These are phyloP conservation scores for Leccinum sublutescens DNA, from an alignment of 768 basidiomycete species.

Conservation along the genomic window DNA sequence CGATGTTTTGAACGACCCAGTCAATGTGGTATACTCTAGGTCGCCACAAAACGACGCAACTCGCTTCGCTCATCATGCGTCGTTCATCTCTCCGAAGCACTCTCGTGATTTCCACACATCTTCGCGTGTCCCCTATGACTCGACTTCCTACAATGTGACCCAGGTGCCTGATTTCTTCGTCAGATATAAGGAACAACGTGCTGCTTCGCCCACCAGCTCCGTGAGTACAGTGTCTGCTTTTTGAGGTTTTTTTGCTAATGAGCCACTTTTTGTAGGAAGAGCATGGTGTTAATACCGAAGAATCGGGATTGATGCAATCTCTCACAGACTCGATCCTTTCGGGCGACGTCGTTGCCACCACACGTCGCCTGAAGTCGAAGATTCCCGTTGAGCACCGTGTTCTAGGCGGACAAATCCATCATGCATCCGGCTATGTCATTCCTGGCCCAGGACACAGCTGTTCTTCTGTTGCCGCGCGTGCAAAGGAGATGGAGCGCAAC, in stretches of 20 bases:
- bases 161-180: slow-evolving; percentile 30
- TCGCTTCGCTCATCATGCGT: background rate
- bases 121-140: slow-evolving; percentile 11
- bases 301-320: slow-evolving; percentile 22
- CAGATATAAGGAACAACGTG: slow-evolving; percentile 25
- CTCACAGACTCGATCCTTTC: slow-evolving; percentile 20
- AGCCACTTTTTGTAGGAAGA: background rate
- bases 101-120: slow-evolving; percentile 28
- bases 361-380: slow-evolving; percentile 30
- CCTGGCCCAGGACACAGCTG: slow-evolving; percentile 31
- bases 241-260: background rate
- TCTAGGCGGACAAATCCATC: slow-evolving; percentile 17
- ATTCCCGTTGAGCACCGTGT: slow-evolving; percentile 27
- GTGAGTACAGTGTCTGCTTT: slow-evolving; percentile 3
- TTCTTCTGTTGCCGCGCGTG: slow-evolving; percentile 23
- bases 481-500: slow-evolving; percentile 26
- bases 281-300: slow-evolving; percentile 4
- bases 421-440: slow-evolving; percentile 30
- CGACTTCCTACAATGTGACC: slow-evolving; percentile 27
- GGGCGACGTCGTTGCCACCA: slow-evolving; percentile 27
- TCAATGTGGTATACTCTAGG: background rate
- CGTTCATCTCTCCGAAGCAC: slow-evolving; percentile 7
- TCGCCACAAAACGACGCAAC: background rate
- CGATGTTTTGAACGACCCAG: background rate
- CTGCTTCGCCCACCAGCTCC: background rate